Conservation (phyloP, 371 early-diverging fungal genomes). For the Mortierella sp. region DNA sequence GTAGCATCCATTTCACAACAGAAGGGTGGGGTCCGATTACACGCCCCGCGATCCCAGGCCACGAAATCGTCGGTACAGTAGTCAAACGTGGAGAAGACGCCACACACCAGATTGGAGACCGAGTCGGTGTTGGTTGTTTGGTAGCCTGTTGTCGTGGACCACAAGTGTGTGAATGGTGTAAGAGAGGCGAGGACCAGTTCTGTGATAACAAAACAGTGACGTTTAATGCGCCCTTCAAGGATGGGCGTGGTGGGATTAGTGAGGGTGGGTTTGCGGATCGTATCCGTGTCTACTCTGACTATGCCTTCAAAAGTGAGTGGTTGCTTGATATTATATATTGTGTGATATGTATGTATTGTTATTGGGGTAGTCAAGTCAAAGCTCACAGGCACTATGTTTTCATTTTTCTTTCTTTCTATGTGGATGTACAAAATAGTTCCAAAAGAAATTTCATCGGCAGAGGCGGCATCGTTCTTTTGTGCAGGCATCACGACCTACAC, state of each 20-base stretch:
- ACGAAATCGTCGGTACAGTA: constrained; percentile 81
- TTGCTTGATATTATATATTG: background rate
- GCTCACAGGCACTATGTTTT: background rate
- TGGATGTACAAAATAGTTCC: background rate
- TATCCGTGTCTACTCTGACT: constrained; percentile 68
- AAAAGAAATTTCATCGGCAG: constrained; percentile 9
- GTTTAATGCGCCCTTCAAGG: constrained; percentile 67
- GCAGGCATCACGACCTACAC: constrained; percentile 80
- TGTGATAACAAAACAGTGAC: constrained; percentile 66
- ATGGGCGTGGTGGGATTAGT: constrained; percentile 70
- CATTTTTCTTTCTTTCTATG: background rate
- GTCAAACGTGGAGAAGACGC: constrained; percentile 71
- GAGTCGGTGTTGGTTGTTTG: constrained; percentile 82
- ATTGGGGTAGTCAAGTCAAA: background rate
- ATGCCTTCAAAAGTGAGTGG: constrained; percentile 61
- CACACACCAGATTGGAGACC: constrained; percentile 73
- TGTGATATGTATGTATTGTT: background rate
- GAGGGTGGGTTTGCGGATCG: constrained; percentile 79
- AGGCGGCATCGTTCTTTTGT: constrained; percentile 63
- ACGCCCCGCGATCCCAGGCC: constrained; percentile 82
- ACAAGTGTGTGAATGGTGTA: constrained; percentile 61
- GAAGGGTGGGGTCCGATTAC: constrained; percentile 67
- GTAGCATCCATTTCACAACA: constrained; percentile 71
- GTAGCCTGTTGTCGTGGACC: constrained; percentile 58
- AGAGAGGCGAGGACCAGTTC: constrained; percentile 63